Base-by-base conservation (phyloP, 768 basidiomycete species). In the Boletus vinaceobasis region DNA sequence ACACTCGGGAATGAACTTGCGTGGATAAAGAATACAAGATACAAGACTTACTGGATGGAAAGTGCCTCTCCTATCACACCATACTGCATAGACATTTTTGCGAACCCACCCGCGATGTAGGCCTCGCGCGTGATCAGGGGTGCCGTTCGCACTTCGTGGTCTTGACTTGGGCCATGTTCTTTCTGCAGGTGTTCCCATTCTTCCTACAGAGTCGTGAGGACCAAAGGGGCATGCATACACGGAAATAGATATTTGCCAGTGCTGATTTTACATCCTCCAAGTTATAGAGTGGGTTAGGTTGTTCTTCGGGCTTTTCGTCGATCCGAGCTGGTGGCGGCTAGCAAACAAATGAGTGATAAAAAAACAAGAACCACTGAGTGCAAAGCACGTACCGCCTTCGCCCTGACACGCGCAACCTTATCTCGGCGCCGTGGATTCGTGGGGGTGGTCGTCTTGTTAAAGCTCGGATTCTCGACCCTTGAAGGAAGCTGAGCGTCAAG, bases 121-220 rank as follows among this genome's bases (percentile, higher is more conserved):
- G 79, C 81, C 37, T 76, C 77, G 14, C 77, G 71, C 3, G 76
- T 79, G 36, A 82, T 65, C 17, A 82, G 50, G 0, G 81, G 82
- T 3, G 82, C 77, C 1, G 80, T 81, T 11, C 56, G 58, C 29
- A 69, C 36, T 52, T 67, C 65, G n/a, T 68, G 68, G 27, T 65
- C 65, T 32, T 49, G 66, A 40, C 58, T 67, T 15, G 2, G 5
- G 7, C 55, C 45, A 13, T 13, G 31, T 35, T 48, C 29, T 19
- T 37, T 59, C n/a, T 43, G 36, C 8, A 51, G 32, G 21, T 60
- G 59, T 23, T 60, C 58, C 10, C 54, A 26, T 44, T 60, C 52
- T 17, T 47, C 52, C 57, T 60, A 11, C 15, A 19, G 5, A 1
- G 4, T n/a, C 5, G 7, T 43, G 32, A 52, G 40, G 5, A 43